Evolutionary conservation across 78 protist genomes (phyloP), one percentile per base, ranked within the genome.

Genomic region (Pigoraptor vietnamica): DNA sequence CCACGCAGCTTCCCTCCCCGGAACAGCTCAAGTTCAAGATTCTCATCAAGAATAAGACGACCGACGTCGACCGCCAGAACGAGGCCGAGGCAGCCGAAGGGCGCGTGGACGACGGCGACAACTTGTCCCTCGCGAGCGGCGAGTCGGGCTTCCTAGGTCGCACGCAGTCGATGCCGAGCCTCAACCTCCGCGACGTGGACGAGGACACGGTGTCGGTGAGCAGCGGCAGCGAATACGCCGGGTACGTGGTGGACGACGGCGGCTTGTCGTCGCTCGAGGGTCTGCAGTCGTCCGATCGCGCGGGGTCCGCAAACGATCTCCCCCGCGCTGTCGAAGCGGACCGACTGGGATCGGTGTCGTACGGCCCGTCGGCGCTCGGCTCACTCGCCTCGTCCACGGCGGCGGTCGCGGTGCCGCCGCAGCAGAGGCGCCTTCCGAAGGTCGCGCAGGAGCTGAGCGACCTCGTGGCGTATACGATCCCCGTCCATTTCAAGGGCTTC

Each of bases 1-100:
- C 14, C 84, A 48, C 67, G 32, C 0, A 40, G 33, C 35, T 34
- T 79, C 84, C 82, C 37, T 38, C 37, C 32, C 92, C 92, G 2
- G 81, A 83, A 32, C 29, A 56, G 39, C 84, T 81, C 37, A 6
- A 33, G 39, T 10, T 29, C 88, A 83, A 83, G 88, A 33, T 92
- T 34, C 86, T 92, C 24, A 34, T 92, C 67, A 84, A 86, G 93
- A n/a, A n/a, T 34, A 91, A 91, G 37, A 29, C 23, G 87, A 34
- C 33, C n/a, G n/a, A n/a, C 67, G 67, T 48, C 67, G 14, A 6
- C 29, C 14, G 67, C 6, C 14, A 14, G 6, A 48, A 48, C 14
- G 67, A 21, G 67, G 29, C 14, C 67, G 29, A 48, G 67, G n/a
- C n/a, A n/a, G n/a, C n/a, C n/a, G n/a, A n/a, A n/a, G n/a, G n/a